Evolutionary conservation across 2,329 filamentous ascomycete genomes (phyloP), one percentile per base, ranked within the genome.

Genomic region (Ophiosphaerella herpotricha): DNA sequence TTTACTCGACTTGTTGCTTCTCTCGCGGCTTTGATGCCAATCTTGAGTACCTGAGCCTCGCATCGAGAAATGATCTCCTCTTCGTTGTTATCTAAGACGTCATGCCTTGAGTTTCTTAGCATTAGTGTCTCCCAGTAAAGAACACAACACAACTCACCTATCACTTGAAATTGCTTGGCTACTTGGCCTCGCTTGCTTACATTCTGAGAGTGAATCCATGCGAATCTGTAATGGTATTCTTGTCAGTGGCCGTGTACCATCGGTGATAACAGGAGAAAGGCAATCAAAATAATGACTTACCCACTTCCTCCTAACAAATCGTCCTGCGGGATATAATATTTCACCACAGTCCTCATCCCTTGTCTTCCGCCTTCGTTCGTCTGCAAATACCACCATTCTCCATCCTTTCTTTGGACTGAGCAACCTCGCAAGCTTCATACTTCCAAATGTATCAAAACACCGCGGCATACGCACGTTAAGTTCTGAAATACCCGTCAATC

Each of bases 391-490:
- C 21, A 53, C 21, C 46, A 60, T 54, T 7, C n/a, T 7, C 65
- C 65, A 68, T 1, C 58, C 58, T 7, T 49, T 13, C 3, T 51
- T 41, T 16, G 23, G 33, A 13, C 52, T 47, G 0, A 68, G 55
- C 3, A 66, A 48, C 37, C 48, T 49, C 4, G 59, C 52, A 2
- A 68, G 54, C 1, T 50, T 44, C 33, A 49, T 54, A 24, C 58
- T 63, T 2, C 58, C 48, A 2, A 58, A 35, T 7, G 34, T 39
- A 32, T 67, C 65, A 33, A 66, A 61, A 24, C 4, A 40, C 3
- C 24, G 40, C 2, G 65, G 59, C 65, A 68, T 68, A 6, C 64
- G 61, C 1, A 68, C 47, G 14, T 44, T 54, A 8, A 68, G 48
- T 12, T 44, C 31, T 4, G 41, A 60, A 29, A 67, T 44, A 5